phyloP scores from a whole-genome alignment of 768 basidiomycete genomes.

The Fomitopsis pulvina region DNA sequence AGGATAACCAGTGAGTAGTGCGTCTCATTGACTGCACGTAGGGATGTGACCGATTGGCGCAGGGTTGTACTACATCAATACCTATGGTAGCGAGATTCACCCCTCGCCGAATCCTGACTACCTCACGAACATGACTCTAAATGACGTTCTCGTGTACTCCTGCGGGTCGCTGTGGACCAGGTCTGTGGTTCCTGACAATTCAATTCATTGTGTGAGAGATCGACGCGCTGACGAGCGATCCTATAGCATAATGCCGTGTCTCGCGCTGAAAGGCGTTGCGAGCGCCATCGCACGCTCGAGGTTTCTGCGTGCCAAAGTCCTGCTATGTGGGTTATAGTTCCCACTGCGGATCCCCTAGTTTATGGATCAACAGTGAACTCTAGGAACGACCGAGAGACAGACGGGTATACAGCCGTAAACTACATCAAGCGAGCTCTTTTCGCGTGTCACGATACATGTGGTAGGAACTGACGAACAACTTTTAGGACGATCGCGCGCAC shows the following conservation, averaged over 20 bases:
- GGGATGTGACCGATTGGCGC: background rate
- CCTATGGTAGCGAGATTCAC: conserved; percentile 88
- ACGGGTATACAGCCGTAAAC: conserved; percentile 76
- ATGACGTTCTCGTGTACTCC: conserved; percentile 78
- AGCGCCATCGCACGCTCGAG: conserved; percentile 68
- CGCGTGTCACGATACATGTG: background rate
- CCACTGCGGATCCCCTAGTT: background rate
- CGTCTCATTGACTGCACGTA: background rate
- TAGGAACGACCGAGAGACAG: conserved; percentile 86
- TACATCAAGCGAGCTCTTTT: conserved; percentile 58
- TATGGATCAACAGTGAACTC: conserved; percentile 57
- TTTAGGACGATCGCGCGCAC: conserved; percentile 61
- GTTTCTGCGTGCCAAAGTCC: conserved; percentile 68
- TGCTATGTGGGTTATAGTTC: conserved; percentile 56
- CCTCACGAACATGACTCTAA: conserved; percentile 50
- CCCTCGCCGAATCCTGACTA: conserved; percentile 83
- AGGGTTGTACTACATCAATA: conserved; percentile 87
- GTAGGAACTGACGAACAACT: background rate
- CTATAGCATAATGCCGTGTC: conserved; percentile 83
- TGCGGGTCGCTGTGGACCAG: conserved; percentile 96
- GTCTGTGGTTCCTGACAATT: conserved; percentile 29
- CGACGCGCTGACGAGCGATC: background rate
- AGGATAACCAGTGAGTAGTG: conserved; percentile 51
- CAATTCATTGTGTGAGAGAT: background rate
- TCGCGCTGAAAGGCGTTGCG: conserved; percentile 79